Evolutionary conservation across 163 green algal species (phyloP).

Genomic region (Chlamydomonas reinhardtii): DNA sequence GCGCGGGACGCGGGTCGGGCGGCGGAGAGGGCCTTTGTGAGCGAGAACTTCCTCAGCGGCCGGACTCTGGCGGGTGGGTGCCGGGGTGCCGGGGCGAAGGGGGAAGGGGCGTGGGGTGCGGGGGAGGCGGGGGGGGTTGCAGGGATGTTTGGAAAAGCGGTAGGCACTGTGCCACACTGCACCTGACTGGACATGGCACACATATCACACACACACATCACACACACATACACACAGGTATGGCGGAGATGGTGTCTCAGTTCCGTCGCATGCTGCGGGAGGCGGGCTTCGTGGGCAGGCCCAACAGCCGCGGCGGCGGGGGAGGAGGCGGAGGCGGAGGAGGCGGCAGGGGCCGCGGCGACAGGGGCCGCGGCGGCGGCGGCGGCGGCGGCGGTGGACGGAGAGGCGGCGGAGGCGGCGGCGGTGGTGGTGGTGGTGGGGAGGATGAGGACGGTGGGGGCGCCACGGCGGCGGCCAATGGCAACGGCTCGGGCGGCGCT

Average conservation of each 20-base stretch:
- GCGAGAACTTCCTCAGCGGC: conserved; percentile 36
- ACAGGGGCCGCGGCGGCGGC: background rate
- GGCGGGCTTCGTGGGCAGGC: conserved; percentile 18
- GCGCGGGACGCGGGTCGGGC: background rate
- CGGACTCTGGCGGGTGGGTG: conserved; percentile 7
- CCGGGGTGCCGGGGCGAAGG: too few species aligned
- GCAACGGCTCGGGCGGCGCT: too few species aligned
- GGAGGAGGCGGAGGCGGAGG: background rate
- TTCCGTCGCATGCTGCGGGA: conserved; percentile 27
- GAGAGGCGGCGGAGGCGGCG: background rate
- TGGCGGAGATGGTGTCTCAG: conserved; percentile 22
- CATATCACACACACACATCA: too few species aligned
- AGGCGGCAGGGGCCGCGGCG: background rate
- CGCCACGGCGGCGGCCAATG: too few species aligned
- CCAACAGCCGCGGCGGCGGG: background rate
- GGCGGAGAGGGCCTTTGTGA: background rate
- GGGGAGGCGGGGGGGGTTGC: too few species aligned
- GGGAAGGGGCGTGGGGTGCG: too few species aligned
- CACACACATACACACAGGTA: background rate
- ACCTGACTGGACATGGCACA: too few species aligned
- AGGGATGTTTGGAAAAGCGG: too few species aligned
- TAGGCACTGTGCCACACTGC: too few species aligned
- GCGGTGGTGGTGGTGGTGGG: background rate
- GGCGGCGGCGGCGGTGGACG: background rate
- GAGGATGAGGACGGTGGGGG: too few species aligned